phyloP scores from a whole-genome alignment of 805 yeast genomes.

The Saturnispora sanitii region DNA sequence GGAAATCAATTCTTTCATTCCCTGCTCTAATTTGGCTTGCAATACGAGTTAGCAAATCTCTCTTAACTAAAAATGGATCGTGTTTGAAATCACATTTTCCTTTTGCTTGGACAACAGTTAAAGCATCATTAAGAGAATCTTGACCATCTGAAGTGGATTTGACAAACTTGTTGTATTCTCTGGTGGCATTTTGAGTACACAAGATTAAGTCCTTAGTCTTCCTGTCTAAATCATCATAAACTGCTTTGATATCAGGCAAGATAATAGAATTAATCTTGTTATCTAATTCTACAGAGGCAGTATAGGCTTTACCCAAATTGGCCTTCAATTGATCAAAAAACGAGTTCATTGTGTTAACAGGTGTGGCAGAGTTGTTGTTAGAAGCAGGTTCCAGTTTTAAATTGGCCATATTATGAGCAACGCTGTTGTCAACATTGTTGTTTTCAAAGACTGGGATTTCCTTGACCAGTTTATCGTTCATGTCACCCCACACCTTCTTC shows the following conservation, averaged over 20 bases:
- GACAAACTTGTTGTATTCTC: conserved; percentile 30
- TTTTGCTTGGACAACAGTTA: conserved; percentile 11
- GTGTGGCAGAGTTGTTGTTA: not conserved
- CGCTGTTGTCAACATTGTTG: conserved; percentile 7
- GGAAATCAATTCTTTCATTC: conserved; percentile 35
- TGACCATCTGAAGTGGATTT: conserved; percentile 26
- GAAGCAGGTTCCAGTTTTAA: not conserved
- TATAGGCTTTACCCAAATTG: conserved; percentile 25
- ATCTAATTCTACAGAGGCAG: conserved; percentile 31
- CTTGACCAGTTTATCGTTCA: conserved; percentile 17
- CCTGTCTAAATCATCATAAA: conserved; percentile 31
- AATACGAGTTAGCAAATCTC: conserved; percentile 29
- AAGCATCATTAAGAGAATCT: conserved; percentile 17
- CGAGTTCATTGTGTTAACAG: conserved; percentile 18
- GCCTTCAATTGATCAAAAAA: conserved; percentile 21
- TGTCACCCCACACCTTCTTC: conserved; percentile 20
- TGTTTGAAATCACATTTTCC: conserved; percentile 27
- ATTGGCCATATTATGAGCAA: conserved; percentile 7
- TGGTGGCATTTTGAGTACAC: conserved; percentile 30
- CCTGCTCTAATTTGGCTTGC: conserved; percentile 36
- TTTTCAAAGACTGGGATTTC: conserved; percentile 24
- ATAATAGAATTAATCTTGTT: conserved; percentile 28
- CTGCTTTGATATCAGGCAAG: conserved; percentile 34
- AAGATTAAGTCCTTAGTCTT: conserved; percentile 33
- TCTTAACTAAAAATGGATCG: conserved; percentile 40